Conservation (phyloP, 2,329 filamentous ascomycete genomes). For the Talaromyces sp. region DNA sequence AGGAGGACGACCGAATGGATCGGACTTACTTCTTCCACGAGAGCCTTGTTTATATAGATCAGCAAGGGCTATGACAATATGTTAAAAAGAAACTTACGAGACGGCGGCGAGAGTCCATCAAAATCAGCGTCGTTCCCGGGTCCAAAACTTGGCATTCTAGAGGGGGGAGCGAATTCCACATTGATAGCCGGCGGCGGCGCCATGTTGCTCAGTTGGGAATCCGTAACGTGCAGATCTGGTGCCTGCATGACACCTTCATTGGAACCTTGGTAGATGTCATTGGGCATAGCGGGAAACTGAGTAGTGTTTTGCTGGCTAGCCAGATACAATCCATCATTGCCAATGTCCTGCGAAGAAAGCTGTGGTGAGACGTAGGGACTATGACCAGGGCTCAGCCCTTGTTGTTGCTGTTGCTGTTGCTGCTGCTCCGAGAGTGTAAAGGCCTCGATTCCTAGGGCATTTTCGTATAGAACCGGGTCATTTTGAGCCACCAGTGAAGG, state of each 20-base stretch:
- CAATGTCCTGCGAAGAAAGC: conserved; percentile 64
- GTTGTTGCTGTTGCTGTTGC: conserved; percentile 32
- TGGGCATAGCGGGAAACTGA: conserved; percentile 43
- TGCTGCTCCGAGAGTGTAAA: conserved; percentile 72
- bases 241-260: conserved; percentile 43
- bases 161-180: conserved; percentile 81
- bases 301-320: conserved; percentile 44
- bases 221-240: conserved; percentile 44
- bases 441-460: conserved; percentile 69
- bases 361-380: conserved; percentile 74
- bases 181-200: conserved; percentile 94
- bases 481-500: conserved; percentile 70
- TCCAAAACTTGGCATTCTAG: conserved; percentile 62
- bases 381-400: conserved; percentile 57
- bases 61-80: neutral
- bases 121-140: conserved; percentile 60
- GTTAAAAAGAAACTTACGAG: conserved; percentile 33
- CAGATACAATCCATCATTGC: conserved; percentile 37
- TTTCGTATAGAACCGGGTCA: conserved; percentile 68
- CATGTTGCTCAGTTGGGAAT: conserved; percentile 69
- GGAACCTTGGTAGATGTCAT: conserved; percentile 44
- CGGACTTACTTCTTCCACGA: conserved; percentile 57
- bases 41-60: conserved; percentile 35
- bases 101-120: conserved; percentile 78
- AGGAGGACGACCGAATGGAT: conserved; percentile 44